Base-by-base conservation (phyloP, 2,329 filamentous ascomycete species). In the Ophiobolus disseminans region DNA sequence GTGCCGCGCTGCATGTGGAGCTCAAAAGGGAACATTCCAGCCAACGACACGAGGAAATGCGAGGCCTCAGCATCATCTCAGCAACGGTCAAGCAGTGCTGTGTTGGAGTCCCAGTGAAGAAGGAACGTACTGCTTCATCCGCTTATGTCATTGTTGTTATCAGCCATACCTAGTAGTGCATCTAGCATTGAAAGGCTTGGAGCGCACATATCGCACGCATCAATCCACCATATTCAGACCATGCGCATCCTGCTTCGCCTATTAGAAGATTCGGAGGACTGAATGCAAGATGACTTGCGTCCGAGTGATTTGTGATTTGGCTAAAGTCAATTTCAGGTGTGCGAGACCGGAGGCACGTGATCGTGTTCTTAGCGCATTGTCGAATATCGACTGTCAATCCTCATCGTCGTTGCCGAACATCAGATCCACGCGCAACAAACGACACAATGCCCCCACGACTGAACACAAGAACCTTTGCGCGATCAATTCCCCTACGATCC, bases 371-470 rank as follows among this genome's bases (percentile, higher is more conserved):
- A 31, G 25, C 25, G 23, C 14, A 21, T 40, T n/a, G 14, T 26
- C n/a, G 26, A 22, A 22, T 16, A 7, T 32, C 39, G 2, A 14
- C n/a, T n/a, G n/a, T n/a, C n/a, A n/a, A n/a, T n/a, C n/a, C n/a
- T n/a, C n/a, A n/a, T n/a, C n/a, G n/a, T n/a, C n/a, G n/a, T n/a
- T n/a, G n/a, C n/a, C n/a, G n/a, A n/a, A n/a, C n/a, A n/a, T n/a
- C n/a, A n/a, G n/a, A n/a, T n/a, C n/a, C n/a, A n/a, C n/a, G n/a
- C 40, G 55, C 57, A 53, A 50, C 53, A 53, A 57, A 55, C 50
- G 32, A 31, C 58, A 65, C 43, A 14, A 75, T 75, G 73, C 69
- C 72, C 50, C 72, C 73, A 42, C 67, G 70, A 68, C 58, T 74
- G 40, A 72, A 64, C 35, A 21, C 73, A 40, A 54, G 68, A 31